phyloP scores from a whole-genome alignment of 805 yeast species.

The Candida vaughaniae region DNA sequence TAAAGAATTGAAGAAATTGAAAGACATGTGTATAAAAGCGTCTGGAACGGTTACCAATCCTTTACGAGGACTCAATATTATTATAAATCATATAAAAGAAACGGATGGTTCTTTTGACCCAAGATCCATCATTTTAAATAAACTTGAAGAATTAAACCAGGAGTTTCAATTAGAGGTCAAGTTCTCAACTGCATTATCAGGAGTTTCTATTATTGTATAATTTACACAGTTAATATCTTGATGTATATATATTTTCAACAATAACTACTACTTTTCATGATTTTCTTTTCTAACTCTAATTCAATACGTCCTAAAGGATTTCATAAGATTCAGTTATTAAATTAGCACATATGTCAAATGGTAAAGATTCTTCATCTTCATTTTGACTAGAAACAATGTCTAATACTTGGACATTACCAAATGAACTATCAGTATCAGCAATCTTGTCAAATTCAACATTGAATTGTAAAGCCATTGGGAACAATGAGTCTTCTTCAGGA shows the following conservation, averaged over 20 bases:
- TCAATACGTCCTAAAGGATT: constrained; percentile 23
- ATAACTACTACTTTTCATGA: too few species aligned
- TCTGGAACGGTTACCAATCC: constrained; percentile 23
- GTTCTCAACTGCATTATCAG: constrained; percentile 56
- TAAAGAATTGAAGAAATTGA: constrained; percentile 46
- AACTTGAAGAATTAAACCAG: constrained; percentile 43
- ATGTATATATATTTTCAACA: too few species aligned
- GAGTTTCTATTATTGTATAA: constrained; percentile 38
- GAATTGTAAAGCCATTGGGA: constrained; percentile 82
- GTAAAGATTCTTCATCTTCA: constrained; percentile 56
- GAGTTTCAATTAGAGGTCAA: constrained; percentile 39
- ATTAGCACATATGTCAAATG: constrained; percentile 64
- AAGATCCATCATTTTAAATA: constrained; percentile 48
- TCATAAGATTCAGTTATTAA: constrained; percentile 59
- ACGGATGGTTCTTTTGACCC: constrained; percentile 49
- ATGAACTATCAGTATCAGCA: constrained; percentile 42
- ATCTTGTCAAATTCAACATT: constrained; percentile 45
- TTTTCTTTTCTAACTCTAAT: too few species aligned
- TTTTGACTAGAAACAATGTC: constrained; percentile 47
- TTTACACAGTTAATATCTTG: background rate
- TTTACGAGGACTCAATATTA: constrained; percentile 42
- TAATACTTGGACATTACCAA: constrained; percentile 65
- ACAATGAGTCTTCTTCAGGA: constrained; percentile 75
- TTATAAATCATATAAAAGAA: constrained; percentile 49
- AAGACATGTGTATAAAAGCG: constrained; percentile 15